These are phyloP conservation scores for Vitis riparia DNA, from an alignment of 164 flowering plant genomes.

Conservation along the genomic window DNA sequence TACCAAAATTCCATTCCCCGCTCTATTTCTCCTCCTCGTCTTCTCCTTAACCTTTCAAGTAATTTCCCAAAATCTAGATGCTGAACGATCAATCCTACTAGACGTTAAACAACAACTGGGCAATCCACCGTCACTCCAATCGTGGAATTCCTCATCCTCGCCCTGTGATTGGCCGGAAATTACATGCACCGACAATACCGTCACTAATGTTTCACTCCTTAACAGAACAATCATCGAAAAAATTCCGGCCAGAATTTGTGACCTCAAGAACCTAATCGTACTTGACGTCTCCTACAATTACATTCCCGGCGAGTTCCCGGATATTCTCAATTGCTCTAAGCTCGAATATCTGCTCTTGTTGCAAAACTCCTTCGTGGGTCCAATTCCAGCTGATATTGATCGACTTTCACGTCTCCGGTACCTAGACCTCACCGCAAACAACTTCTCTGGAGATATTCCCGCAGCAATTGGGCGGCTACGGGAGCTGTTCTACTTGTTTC, in stretches of 20 bases:
- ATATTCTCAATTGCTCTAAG: conserved; percentile 47
- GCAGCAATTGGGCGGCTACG: conserved; percentile 39
- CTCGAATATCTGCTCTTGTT: conserved; percentile 56
- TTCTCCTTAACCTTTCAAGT: conserved; percentile 29
- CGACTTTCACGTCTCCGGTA: conserved; percentile 33
- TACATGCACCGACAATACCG: conserved; percentile 32
- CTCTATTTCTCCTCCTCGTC: conserved; percentile 23
- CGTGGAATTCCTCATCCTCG: conserved; percentile 49
- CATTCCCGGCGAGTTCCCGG: conserved; percentile 67
- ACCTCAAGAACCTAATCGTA: conserved; percentile 41
- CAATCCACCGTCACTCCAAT: conserved; percentile 32
- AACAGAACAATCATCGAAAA: conserved; percentile 22
- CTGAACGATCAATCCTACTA: conserved; percentile 36
- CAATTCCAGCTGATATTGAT: conserved; percentile 53
- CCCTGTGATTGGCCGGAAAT: conserved; percentile 65
- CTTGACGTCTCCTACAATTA: conserved; percentile 45
- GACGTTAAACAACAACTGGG: conserved; percentile 38
- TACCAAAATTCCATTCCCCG: not conserved
- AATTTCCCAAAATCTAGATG: conserved; percentile 24
- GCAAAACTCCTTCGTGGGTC: conserved; percentile 59
- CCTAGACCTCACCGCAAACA: conserved; percentile 54
- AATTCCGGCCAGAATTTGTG: conserved; percentile 53
- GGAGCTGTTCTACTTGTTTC: conserved; percentile 25
- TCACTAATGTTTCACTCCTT: conserved; percentile 34
- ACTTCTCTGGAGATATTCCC: conserved; percentile 79